phyloP scores from a whole-genome alignment of 345 rosid species.

The Zanthoxylum bungeanum region DNA sequence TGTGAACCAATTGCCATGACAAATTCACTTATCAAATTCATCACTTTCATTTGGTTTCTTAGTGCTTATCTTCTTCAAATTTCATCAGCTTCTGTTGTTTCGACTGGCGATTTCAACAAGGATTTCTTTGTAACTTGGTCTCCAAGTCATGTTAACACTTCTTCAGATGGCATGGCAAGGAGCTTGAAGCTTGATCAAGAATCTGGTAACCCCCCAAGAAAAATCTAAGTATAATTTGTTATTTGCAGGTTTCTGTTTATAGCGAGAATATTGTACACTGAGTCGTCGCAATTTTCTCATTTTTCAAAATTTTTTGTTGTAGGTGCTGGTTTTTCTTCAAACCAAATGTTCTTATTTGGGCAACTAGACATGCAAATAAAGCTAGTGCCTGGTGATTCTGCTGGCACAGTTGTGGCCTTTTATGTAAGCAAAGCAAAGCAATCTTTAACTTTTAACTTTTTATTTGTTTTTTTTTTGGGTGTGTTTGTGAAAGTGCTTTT shows the following conservation, averaged over 20 bases:
- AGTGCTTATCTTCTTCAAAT: conserved; percentile 24
- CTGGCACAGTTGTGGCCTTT: conserved; percentile 78
- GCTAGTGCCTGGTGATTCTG: conserved; percentile 73
- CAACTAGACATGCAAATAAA: conserved; percentile 73
- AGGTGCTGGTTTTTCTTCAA: conserved; percentile 82
- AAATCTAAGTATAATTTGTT: too few species aligned
- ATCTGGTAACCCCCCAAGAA: conserved; percentile 52
- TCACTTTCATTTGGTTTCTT: conserved; percentile 17
- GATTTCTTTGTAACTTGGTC: conserved; percentile 82
- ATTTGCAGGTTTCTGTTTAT: too few species aligned
- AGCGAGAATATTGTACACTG: too few species aligned
- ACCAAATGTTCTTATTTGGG: conserved; percentile 69
- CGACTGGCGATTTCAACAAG: conserved; percentile 55
- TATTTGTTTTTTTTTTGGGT: background rate
- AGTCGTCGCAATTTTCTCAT: background rate
- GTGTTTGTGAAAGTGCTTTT: background rate
- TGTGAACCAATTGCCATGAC: conserved; percentile 21
- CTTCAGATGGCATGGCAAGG: conserved; percentile 58
- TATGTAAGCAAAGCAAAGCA: conserved; percentile 69
- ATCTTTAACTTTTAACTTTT: too few species aligned
- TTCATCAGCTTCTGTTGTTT: conserved; percentile 52
- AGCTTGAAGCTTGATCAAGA: conserved; percentile 70
- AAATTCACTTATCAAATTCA: conserved; percentile 4
- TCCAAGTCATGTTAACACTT: conserved; percentile 66
- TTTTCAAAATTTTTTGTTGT: background rate